Conservation (phyloP, 1,284 basidiomycete genomes). For the Ceratobasidium sp. region DNA sequence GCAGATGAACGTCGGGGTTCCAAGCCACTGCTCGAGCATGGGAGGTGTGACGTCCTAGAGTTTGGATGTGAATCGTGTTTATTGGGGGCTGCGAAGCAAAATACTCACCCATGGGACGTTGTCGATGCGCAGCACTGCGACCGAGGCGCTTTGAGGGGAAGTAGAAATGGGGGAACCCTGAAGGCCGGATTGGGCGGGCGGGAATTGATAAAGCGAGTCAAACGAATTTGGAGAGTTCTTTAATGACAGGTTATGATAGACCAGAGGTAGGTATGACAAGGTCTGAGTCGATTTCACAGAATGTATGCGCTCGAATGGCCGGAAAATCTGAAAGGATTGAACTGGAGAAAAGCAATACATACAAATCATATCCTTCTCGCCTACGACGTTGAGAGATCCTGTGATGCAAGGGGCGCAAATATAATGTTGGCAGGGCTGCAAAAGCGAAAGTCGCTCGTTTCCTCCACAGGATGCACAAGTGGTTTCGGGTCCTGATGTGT, state of each 20-base stretch:
- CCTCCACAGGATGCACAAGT: slow-evolving; percentile 33
- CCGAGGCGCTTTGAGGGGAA: not conserved
- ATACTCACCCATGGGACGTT: slow-evolving; percentile 80
- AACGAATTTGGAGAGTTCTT: not conserved
- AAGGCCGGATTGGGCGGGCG: not conserved
- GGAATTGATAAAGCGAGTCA: not conserved
- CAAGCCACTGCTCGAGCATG: slow-evolving; percentile 69
- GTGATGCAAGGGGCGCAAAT: slow-evolving; percentile 79
- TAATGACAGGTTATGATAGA: no score
- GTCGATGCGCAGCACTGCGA: slow-evolving; percentile 74
- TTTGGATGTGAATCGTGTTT: not conserved
- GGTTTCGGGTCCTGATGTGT: no score
- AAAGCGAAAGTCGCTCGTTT: slow-evolving; percentile 58
- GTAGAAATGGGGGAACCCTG: not conserved
- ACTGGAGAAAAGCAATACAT: slow-evolving; percentile 74
- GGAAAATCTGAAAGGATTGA: slow-evolving; percentile 60
- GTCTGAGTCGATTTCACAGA: not conserved
- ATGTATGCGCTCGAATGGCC: slow-evolving; percentile 17
- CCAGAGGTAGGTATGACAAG: not conserved
- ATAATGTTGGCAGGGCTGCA: slow-evolving; percentile 73
- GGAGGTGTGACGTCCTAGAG: slow-evolving; percentile 77
- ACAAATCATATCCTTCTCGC: slow-evolving; percentile 82
- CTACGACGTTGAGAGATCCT: slow-evolving; percentile 80
- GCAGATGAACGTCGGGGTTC: slow-evolving; percentile 64
- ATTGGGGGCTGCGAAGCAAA: not conserved